A percentile compares a stretch with the other conserved stretches of the same genome.
These are phyloP conservation scores for Sclerotinia borealis DNA, from an alignment of 2,329 filamentous ascomycete genomes.

Conservation along the genomic window DNA sequence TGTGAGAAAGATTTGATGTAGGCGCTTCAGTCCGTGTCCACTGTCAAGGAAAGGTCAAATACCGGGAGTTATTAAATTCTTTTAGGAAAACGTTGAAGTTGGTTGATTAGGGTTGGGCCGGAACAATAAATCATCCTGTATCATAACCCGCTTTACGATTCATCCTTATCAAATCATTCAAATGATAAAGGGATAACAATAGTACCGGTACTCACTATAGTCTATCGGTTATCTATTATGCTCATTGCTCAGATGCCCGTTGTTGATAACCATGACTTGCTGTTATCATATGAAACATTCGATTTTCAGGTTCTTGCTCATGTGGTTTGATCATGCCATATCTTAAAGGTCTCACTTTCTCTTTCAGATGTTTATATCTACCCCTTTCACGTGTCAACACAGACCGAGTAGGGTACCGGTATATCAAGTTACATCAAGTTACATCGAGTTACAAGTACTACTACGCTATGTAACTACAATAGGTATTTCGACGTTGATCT, in stretches of 20 bases:
- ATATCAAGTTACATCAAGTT: not conserved
- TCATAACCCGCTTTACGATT: not conserved
- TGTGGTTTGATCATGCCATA: not conserved
- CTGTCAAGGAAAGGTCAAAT: not conserved
- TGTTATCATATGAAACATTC: not conserved
- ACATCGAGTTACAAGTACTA: not conserved
- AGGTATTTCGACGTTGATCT: not conserved
- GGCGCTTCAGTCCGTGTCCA: not conserved
- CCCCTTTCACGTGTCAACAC: not conserved
- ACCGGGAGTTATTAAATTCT: not conserved
- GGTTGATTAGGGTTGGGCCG: not conserved
- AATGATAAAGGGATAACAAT: not conserved
- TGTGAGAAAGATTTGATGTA: constrained; percentile 4
- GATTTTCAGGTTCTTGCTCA: not conserved
- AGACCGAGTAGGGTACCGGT: not conserved
- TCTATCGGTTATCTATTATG: not conserved
- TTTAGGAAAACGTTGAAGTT: not conserved
- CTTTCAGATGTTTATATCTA: not conserved
- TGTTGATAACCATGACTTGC: not conserved
- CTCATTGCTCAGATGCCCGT: not conserved
- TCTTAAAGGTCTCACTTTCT: not conserved
- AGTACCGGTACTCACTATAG: not conserved
- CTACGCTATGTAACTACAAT: no score
- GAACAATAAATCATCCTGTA: not conserved
- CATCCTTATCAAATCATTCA: not conserved